Conservation (phyloP, 345 rosid species). For the Melastoma malabathricum region DNA sequence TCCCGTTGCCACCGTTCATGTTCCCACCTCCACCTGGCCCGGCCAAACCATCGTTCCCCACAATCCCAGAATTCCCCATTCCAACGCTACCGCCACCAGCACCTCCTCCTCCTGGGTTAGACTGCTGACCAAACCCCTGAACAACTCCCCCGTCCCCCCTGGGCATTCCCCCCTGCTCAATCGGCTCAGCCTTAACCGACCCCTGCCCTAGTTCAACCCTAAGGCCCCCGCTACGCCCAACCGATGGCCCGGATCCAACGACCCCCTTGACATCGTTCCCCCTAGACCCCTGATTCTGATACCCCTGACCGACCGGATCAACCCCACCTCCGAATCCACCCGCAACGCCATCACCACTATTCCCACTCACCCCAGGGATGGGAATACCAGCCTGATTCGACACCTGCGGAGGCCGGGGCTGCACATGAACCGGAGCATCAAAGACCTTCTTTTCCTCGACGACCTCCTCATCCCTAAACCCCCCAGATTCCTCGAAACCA, state of each 20-base stretch:
- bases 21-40: conserved; percentile 22
- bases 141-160: conserved; percentile 6
- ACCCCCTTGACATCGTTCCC: conserved; percentile 20
- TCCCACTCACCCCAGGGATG: conserved; percentile 19
- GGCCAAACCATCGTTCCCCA: conserved; percentile 23
- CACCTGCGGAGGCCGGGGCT: not conserved
- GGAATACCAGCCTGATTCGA: conserved; percentile 11
- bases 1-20: conserved; percentile 25
- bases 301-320: conserved; percentile 17
- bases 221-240: conserved; percentile 30
- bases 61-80: conserved; percentile 3
- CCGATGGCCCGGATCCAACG: conserved; percentile 10
- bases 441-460: conserved; percentile 10
- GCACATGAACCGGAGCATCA: conserved; percentile 11
- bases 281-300: conserved; percentile 26
- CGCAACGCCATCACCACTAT: conserved; percentile 12
- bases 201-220: conserved; percentile 47
- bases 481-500: conserved; percentile 9
- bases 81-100: conserved; percentile 8
- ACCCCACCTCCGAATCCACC: conserved; percentile 14
- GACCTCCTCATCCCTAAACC: conserved; percentile 23
- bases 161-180: conserved; percentile 22
- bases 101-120: not conserved
- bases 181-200: conserved; percentile 18
- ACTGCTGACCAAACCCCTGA: conserved; percentile 14